Conservation (phyloP, 495 filamentous ascomycete genomes). For the Cryomyces minteri region DNA sequence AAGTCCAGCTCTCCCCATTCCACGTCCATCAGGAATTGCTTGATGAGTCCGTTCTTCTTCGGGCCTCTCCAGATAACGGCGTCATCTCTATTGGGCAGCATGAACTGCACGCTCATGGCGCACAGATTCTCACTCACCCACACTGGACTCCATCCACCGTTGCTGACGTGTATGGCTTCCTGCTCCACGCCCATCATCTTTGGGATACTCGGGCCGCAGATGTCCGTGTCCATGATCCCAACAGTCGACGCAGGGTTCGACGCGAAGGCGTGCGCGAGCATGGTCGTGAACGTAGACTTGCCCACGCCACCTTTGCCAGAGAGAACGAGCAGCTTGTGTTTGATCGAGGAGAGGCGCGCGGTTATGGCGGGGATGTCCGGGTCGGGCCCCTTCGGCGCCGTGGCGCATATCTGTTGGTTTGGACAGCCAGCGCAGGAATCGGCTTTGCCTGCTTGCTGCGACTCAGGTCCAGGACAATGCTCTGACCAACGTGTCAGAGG, state of each 20-base stretch:
- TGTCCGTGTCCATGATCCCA: slow-evolving; percentile 93
- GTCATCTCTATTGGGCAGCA: slow-evolving; percentile 81
- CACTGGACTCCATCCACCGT: slow-evolving; percentile 75
- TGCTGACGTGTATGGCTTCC: slow-evolving; percentile 78
- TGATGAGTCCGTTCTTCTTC: slow-evolving; percentile 97
- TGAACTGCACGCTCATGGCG: slow-evolving; percentile 94
- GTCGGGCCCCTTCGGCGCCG: slow-evolving; percentile 87
- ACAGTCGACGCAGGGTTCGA: slow-evolving; percentile 54
- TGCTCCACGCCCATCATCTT: slow-evolving; percentile 96
- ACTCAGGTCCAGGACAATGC: slow-evolving; percentile 92
- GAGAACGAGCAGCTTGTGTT: slow-evolving; percentile 81
- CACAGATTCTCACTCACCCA: slow-evolving; percentile 84
- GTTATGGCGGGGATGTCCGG: slow-evolving; percentile 83
- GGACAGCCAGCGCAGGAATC: slow-evolving; percentile 88
- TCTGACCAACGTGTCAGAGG: slow-evolving; percentile 25
- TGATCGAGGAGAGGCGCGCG: slow-evolving; percentile 57
- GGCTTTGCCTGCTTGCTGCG: slow-evolving; percentile 61
- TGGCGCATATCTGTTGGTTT: slow-evolving; percentile 88
- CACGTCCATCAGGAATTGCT: slow-evolving; percentile 92
- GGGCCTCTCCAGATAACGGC: slow-evolving; percentile 94
- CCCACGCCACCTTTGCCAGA: slow-evolving; percentile 95
- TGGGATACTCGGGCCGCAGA: slow-evolving; percentile 84
- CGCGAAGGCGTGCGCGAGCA: slow-evolving; percentile 78
- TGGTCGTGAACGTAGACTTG: slow-evolving; percentile 77
- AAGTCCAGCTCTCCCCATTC: slow-evolving; percentile 94